Base-by-base conservation (phyloP, 2,329 filamentous ascomycete genomes). In the Leptographium wingfieldii region DNA sequence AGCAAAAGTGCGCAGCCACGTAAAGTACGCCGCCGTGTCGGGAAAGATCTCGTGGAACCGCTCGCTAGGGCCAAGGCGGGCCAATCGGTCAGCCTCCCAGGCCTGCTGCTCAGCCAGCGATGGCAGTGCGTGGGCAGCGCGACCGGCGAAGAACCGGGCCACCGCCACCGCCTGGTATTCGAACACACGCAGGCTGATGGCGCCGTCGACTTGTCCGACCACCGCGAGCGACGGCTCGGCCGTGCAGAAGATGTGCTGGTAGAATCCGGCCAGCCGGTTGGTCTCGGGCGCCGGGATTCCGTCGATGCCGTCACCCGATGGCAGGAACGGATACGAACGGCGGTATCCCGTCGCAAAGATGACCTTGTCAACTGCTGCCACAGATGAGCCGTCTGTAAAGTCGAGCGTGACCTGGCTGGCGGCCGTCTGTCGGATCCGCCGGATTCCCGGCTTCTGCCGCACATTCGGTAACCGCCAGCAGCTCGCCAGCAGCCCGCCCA, bases 331-430 rank as follows among this genome's bases (percentile, higher is more conserved):
- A 0, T 86, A 68, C 0, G 81, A 81, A 81, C 82, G 87, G 33
- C 74, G 78, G 67, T 85, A 86, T 0, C 85, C 85, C 0, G 85
- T 87, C n/a, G 82, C 84, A 61, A 87, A 84, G 63, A 88, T 80
- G 63, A 88, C 75, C 64, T 80, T 69, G 67, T 88, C 84, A n/a
- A 87, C 79, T 22, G 78, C 72, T 0, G 73, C 63, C 10, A 84
- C 73, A 0, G 68, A 73, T 0, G 73, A 76, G 1, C 82, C 82
- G 62, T 86, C 80, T 38, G 76, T 72, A 56, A 87, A 81, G 61
- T 81, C 73, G 0, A 85, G 77, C 71, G 49, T 66, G 65, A 14
- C 66, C 61, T 43, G 71, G 68, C 12, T 69, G 68, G 65, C 82
- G 83, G 0, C 82, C 81, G 0, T 22, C 16, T n/a, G 82, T 84